phyloP scores from a whole-genome alignment of 2,329 filamentous ascomycete species.

The Penicillium aurantiogriseum region DNA sequence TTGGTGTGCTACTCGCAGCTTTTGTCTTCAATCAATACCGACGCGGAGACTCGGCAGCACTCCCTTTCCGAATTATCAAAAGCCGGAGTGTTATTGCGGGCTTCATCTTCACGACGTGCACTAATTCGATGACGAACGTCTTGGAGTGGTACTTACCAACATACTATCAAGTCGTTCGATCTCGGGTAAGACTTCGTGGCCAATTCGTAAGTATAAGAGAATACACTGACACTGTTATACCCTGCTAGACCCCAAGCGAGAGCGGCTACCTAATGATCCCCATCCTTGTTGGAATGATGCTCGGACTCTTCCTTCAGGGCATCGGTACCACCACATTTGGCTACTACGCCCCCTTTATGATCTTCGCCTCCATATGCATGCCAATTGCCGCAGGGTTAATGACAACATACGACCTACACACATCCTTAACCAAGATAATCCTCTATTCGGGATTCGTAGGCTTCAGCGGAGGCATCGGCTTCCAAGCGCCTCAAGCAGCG shows the following conservation, averaged over 20 bases:
- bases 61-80: slow-evolving; percentile 36
- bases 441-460: too few species aligned
- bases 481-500: slow-evolving; percentile 30
- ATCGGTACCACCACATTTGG: slow-evolving; percentile 17
- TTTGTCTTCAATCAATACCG: not conserved
- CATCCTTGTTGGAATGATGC: slow-evolving; percentile 22
- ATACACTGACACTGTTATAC: not conserved
- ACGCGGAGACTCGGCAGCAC: slow-evolving; percentile 18
- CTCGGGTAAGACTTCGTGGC: slow-evolving; percentile 12
- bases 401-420: slow-evolving; percentile 29
- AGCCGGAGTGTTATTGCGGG: slow-evolving; percentile 29
- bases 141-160: slow-evolving; percentile 34
- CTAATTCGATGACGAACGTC: slow-evolving; percentile 24
- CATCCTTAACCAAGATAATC: not conserved
- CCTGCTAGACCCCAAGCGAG: slow-evolving; percentile 17
- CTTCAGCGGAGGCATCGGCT: slow-evolving; percentile 23
- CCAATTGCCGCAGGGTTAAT: slow-evolving; percentile 36
- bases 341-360: slow-evolving; percentile 40
- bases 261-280: slow-evolving; percentile 32
- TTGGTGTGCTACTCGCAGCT: not conserved
- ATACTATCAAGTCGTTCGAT: slow-evolving; percentile 36
- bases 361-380: slow-evolving; percentile 32
- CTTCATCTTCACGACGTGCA: slow-evolving; percentile 24
- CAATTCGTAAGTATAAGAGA: slow-evolving; percentile 11
- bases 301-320: too few species aligned